These are phyloP conservation scores for Coccomyxa subellipsoidea DNA, from an alignment of 163 green algal genomes.

Conservation along the genomic window DNA sequence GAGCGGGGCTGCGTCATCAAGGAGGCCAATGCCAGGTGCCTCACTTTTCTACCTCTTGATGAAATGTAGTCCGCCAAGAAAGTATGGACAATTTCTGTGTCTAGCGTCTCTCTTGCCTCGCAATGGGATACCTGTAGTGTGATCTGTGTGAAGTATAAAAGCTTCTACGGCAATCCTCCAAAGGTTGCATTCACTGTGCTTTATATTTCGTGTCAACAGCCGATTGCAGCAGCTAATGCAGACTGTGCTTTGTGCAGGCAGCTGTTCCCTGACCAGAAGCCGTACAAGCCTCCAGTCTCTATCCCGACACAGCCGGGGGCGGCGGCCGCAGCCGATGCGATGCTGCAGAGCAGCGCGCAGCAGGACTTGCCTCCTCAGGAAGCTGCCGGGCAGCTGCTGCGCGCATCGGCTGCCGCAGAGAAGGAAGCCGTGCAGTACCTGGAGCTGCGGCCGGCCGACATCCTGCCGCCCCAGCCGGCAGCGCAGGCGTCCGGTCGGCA, in stretches of 20 bases:
- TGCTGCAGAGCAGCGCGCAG: background rate
- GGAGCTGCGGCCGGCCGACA: background rate
- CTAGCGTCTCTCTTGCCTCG: no score
- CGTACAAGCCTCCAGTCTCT: background rate
- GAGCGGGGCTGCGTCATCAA: constrained; percentile 50
- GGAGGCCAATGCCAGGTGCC: constrained; percentile 43
- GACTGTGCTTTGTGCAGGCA: background rate
- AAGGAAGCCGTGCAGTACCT: background rate
- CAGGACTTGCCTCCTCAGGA: background rate
- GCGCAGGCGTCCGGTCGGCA: background rate
- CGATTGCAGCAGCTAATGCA: no score
- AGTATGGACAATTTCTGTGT: no score
- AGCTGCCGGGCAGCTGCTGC: background rate
- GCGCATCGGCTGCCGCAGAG: no score
- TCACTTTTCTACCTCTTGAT: background rate
- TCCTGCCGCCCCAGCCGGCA: background rate
- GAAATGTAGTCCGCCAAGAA: no score
- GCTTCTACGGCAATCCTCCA: no score
- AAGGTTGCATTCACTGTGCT: no score
- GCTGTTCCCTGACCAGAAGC: constrained; percentile 10
- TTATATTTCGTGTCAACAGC: no score
- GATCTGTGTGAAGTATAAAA: no score
- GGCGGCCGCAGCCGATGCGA: no score
- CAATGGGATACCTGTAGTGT: no score
- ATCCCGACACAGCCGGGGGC: background rate